These are phyloP conservation scores for Corynespora cassiicola DNA, from an alignment of 2,329 filamentous ascomycete genomes.

Conservation along the genomic window DNA sequence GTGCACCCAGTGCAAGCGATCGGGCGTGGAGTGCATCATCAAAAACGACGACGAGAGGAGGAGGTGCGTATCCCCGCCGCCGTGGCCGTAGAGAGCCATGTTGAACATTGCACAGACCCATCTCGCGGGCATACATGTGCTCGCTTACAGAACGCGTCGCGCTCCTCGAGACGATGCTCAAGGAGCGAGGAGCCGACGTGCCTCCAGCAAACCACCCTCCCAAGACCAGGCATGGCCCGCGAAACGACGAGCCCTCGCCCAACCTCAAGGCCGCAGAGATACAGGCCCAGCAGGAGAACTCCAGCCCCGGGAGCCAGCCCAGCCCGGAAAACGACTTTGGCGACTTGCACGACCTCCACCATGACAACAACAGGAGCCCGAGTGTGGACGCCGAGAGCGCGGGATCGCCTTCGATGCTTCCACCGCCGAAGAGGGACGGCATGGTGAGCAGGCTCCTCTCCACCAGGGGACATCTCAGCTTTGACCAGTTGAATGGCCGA, in stretches of 20 bases:
- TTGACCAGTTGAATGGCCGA: conserved; percentile 59
- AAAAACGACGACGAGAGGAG: conserved; percentile 65
- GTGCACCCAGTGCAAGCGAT: conserved; percentile 61
- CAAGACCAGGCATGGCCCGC: conserved; percentile 51
- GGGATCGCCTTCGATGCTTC: conserved; percentile 39
- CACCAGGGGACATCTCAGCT: conserved; percentile 58
- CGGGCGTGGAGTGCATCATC: conserved; percentile 61
- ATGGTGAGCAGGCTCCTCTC: conserved; percentile 58
- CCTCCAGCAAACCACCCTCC: conserved; percentile 62
- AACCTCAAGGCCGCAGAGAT: conserved; percentile 19
- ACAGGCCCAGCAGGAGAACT: conserved; percentile 28
- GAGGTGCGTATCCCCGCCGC: conserved; percentile 53
- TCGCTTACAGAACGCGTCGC: conserved; percentile 62
- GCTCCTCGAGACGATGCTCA: conserved; percentile 59
- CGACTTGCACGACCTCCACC: conserved; percentile 31
- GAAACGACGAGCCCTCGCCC: conserved; percentile 37
- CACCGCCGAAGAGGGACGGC: conserved; percentile 52
- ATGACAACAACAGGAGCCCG: conserved; percentile 28
- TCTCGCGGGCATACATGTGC: conserved; percentile 65
- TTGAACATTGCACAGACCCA: conserved; percentile 50
- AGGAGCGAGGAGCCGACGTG: conserved; percentile 56
- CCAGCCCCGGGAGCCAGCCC: conserved; percentile 38
- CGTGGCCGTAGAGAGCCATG: background rate
- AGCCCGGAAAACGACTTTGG: conserved; percentile 38
- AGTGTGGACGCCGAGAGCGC: conserved; percentile 32